A percentile compares a stretch with the other conserved stretches of the same genome.
phyloP scores from a whole-genome alignment of 371 early-diverging fungal species.

The Lichtheimia hyalospora region DNA sequence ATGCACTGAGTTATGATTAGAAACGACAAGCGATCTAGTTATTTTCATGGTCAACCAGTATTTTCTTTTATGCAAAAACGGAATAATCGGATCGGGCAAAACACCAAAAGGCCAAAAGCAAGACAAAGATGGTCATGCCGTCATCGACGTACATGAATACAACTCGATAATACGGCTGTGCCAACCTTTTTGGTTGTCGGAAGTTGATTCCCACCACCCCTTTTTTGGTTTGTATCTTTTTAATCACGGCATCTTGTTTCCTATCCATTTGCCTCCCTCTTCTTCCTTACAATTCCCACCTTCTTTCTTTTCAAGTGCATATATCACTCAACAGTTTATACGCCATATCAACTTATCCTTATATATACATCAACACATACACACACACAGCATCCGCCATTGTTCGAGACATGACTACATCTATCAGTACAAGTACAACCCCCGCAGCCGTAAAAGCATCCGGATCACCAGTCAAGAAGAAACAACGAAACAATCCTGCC shows the following conservation, averaged over 20 bases:
- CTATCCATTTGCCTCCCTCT: conserved; percentile 6
- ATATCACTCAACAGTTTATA: no score
- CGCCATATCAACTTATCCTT: not conserved
- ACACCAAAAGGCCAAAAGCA: no score
- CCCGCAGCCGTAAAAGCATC: not conserved
- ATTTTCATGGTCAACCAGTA: no score
- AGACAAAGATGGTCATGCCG: not conserved
- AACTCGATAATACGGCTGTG: conserved; percentile 10
- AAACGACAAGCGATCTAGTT: no score
- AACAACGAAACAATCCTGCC: not conserved
- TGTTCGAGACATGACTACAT: conserved; percentile 1
- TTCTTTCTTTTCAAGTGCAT: conserved; percentile 6
- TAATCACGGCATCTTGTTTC: not conserved
- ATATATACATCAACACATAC: not conserved
- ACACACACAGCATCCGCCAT: not conserved
- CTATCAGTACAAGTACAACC: not conserved
- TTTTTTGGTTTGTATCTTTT: conserved; percentile 10
- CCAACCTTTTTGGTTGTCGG: conserved; percentile 14
- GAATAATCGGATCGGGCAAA: conserved; percentile 4
- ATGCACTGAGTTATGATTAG: no score
- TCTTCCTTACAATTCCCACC: conserved; percentile 15
- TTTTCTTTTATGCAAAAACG: not conserved
- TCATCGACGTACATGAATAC: not conserved
- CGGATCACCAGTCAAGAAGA: not conserved
- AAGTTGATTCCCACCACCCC: conserved; percentile 5